Conservation (phyloP, 129 eudicot genomes). For the Kitagawia praeruptora region DNA sequence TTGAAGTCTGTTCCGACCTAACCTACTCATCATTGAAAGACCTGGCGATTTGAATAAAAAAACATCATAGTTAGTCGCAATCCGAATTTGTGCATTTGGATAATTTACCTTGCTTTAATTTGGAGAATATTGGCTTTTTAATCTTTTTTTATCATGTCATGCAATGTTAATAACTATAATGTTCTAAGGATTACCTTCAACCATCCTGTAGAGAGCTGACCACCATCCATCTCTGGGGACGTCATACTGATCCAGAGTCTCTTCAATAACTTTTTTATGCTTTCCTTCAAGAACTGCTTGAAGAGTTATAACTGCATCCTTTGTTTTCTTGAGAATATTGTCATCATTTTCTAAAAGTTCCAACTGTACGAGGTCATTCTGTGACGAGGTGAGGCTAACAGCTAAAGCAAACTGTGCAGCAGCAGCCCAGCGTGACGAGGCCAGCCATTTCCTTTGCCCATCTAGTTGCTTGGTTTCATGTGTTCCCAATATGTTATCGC, state of each 20-base stretch:
- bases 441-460: too few species aligned
- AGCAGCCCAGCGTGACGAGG: too few species aligned
- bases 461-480: too few species aligned
- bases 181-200: conserved; percentile 51
- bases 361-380: conserved; percentile 48
- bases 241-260: conserved; percentile 44
- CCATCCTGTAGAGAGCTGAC: conserved; percentile 73
- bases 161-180: not conserved
- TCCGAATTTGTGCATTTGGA: too few species aligned
- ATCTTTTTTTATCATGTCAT: not conserved
- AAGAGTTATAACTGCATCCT: conserved; percentile 73
- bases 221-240: conserved; percentile 82
- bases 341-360: conserved; percentile 34
- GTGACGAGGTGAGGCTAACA: conserved; percentile 52
- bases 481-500: too few species aligned
- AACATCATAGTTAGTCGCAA: not conserved
- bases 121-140: too few species aligned
- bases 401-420: conserved; percentile 82
- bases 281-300: conserved; percentile 77
- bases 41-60: conserved; percentile 24
- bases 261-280: conserved; percentile 56
- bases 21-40: conserved; percentile 48
- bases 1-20: conserved; percentile 30
- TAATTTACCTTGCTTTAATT: too few species aligned
- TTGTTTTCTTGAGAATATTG: conserved; percentile 55